Conservation (phyloP, 768 basidiomycete genomes). For the Roridomyces roridus region DNA sequence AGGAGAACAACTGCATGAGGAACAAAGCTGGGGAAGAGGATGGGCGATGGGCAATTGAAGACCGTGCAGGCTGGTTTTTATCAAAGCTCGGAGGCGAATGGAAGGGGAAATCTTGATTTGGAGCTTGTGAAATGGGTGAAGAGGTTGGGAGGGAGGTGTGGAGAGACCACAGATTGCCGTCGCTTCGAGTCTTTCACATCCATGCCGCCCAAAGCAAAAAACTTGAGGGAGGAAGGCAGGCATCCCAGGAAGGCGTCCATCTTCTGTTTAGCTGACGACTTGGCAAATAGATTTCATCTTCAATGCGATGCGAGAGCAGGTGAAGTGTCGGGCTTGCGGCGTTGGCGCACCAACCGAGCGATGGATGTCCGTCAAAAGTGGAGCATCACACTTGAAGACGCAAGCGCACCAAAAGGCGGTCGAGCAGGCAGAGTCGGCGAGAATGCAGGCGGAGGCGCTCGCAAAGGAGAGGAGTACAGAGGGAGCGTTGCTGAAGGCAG, state of each 20-base stretch:
- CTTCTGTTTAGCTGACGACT: not conserved
- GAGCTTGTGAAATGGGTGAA: too few species aligned
- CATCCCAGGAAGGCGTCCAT: not conserved
- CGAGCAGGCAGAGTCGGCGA: not conserved
- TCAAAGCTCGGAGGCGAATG: too few species aligned
- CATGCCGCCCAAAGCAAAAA: too few species aligned
- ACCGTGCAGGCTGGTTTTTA: too few species aligned
- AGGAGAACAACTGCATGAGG: not conserved
- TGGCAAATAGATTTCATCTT: not conserved
- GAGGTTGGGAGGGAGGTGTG: too few species aligned
- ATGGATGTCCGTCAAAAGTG: not conserved
- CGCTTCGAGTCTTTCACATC: too few species aligned
- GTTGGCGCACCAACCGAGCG: not conserved
- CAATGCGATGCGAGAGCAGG: not conserved
- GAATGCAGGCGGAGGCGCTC: not conserved
- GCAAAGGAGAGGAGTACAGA: not conserved
- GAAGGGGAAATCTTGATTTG: too few species aligned
- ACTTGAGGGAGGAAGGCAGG: not conserved
- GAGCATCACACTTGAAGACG: not conserved
- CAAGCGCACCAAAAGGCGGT: not conserved
- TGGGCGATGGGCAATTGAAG: too few species aligned
- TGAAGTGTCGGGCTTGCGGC: not conserved
- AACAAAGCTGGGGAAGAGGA: not conserved
- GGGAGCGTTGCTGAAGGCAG: not conserved
- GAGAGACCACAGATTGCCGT: too few species aligned